Evolutionary conservation across 2,329 filamentous ascomycete genomes (phyloP).

Genomic region (Microdochium bolleyi): DNA sequence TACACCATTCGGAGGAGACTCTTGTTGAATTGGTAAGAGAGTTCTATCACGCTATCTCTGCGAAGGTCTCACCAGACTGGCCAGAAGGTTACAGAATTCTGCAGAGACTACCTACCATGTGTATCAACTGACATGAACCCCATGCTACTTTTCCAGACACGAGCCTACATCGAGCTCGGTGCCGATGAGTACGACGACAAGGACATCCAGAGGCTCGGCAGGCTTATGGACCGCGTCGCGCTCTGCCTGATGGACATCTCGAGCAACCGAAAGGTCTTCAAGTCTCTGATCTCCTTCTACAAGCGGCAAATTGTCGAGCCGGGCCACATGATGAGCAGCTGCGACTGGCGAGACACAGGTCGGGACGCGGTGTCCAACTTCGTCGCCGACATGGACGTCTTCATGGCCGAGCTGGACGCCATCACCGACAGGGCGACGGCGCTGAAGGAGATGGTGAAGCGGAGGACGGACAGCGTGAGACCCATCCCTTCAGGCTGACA

Average conservation of each 20-base stretch:
- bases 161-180: background rate
- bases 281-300: background rate
- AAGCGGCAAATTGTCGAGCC: background rate
- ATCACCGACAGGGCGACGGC: background rate
- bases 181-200: background rate
- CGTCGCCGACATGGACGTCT: background rate
- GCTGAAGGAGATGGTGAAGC: background rate
- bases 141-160: background rate
- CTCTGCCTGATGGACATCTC: background rate
- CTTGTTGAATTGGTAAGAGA: background rate
- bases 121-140: background rate
- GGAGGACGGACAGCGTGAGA: background rate
- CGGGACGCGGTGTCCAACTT: background rate
- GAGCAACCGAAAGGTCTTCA: background rate
- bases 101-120: background rate
- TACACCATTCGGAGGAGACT: background rate
- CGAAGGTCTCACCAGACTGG: too few relatives aligned
- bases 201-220: background rate
- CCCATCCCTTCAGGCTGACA: too few relatives aligned
- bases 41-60: background rate
- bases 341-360: background rate
- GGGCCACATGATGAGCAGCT: background rate
- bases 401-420: background rate
- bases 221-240: background rate
- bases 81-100: too few relatives aligned